phyloP scores from a whole-genome alignment of 2,329 filamentous ascomycete species.

The Hypoxylon sp. region DNA sequence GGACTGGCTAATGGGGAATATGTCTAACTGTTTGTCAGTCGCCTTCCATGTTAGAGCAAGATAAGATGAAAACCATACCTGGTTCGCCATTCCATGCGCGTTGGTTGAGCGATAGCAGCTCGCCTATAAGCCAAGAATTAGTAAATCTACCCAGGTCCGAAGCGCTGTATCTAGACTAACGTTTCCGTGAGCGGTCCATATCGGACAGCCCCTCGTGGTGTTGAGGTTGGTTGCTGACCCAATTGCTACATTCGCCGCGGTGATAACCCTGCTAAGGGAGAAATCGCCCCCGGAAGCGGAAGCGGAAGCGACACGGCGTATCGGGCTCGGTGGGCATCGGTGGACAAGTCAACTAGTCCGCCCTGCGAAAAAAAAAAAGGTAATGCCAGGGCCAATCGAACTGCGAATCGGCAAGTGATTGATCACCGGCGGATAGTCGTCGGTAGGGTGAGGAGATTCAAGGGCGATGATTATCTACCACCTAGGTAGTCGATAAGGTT shows the following conservation, averaged over 20 bases:
- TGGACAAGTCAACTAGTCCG: slow-evolving; percentile 46
- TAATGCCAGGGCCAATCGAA: slow-evolving; percentile 29
- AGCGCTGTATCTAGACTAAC: slow-evolving; percentile 56
- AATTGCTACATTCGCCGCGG: slow-evolving; percentile 63
- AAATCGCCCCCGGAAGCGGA: slow-evolving; percentile 57
- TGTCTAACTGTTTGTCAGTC: slow-evolving; percentile 65
- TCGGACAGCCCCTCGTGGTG: slow-evolving; percentile 57
- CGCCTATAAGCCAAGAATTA: slow-evolving; percentile 69
- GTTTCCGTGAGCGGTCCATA: slow-evolving; percentile 76
- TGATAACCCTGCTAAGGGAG: slow-evolving; percentile 60
- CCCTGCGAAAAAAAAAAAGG: slow-evolving; percentile 46
- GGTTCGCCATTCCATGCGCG: slow-evolving; percentile 90
- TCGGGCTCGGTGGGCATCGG: slow-evolving; percentile 62
- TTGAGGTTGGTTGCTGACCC: slow-evolving; percentile 42
- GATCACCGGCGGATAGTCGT: neutral
- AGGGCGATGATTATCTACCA: neutral
- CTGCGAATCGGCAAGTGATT: slow-evolving; percentile 15
- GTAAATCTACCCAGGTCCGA: slow-evolving; percentile 23
- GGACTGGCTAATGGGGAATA: slow-evolving; percentile 81
- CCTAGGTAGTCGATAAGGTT: too few relatives aligned
- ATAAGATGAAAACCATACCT: slow-evolving; percentile 65
- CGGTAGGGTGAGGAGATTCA: neutral
- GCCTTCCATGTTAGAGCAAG: neutral
- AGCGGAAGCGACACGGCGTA: slow-evolving; percentile 58
- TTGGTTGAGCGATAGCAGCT: slow-evolving; percentile 89